Percentiles rank a stretch among this genome's conserved stretches.
Conservation (phyloP, 768 basidiomycete genomes). For the Udeniomyces megalosporus region DNA sequence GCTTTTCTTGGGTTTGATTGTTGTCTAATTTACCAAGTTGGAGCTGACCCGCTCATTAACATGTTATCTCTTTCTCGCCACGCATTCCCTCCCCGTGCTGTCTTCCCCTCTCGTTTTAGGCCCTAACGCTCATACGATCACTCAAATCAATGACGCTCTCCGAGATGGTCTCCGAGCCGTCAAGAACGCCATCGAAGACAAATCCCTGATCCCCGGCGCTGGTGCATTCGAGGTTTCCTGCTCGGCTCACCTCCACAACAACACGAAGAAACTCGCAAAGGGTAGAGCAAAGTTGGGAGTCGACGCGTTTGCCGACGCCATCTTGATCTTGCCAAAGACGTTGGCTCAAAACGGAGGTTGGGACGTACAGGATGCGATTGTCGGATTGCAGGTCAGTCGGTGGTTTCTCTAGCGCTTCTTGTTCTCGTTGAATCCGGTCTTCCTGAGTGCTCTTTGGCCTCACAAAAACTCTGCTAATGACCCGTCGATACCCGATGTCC, state of each 20-base stretch:
- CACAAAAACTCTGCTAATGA: background rate
- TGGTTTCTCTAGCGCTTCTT: background rate
- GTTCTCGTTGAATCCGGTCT: background rate
- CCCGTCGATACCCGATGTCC: background rate
- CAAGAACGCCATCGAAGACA: conserved; percentile 91
- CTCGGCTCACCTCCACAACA: conserved; percentile 54
- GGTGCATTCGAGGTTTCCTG: conserved; percentile 95
- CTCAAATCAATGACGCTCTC: conserved; percentile 94
- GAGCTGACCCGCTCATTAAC: background rate
- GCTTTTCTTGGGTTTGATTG: too few relatives aligned
- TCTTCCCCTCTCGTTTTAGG: conserved; percentile 28
- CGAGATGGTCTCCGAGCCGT: conserved; percentile 90
- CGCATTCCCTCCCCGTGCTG: too few relatives aligned
- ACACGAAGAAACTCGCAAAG: conserved; percentile 68
- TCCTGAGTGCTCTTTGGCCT: too few relatives aligned
- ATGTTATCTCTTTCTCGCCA: background rate
- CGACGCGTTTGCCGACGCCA: conserved; percentile 86
- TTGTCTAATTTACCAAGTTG: background rate
- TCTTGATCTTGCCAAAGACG: conserved; percentile 90
- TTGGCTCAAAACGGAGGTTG: conserved; percentile 89
- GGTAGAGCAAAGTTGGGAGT: conserved; percentile 94
- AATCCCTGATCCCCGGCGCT: conserved; percentile 76
- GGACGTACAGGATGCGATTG: conserved; percentile 89
- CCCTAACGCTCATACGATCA: conserved; percentile 86
- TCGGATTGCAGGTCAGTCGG: conserved; percentile 56